A percentile compares a stretch with the other conserved stretches of the same genome.
Evolutionary conservation across 2,329 filamentous ascomycete species (phyloP).

Genomic region (Macrophomina phaseolina): DNA sequence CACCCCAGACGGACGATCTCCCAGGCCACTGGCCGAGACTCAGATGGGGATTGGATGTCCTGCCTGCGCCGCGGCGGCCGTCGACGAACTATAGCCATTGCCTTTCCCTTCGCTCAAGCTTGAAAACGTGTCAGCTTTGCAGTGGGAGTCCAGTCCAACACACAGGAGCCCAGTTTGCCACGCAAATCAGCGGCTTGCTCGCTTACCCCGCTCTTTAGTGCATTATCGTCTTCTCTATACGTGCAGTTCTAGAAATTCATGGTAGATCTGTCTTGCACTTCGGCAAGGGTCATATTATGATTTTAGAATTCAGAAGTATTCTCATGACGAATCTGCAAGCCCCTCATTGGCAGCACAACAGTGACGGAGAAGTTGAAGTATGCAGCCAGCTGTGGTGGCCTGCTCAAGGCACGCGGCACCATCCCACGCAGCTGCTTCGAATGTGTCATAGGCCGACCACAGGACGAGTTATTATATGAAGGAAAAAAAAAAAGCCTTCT

Average conservation of each 20-base stretch:
- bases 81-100: not conserved
- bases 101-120: not conserved
- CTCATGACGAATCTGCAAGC: not conserved
- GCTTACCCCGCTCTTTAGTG: not conserved
- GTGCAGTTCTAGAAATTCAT: not conserved
- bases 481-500: too few species aligned
- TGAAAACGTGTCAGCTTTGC: conserved; percentile 19
- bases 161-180: not conserved
- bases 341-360: too few species aligned
- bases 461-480: too few species aligned
- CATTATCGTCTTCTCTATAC: not conserved
- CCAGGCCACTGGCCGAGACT: not conserved
- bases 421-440: too few species aligned
- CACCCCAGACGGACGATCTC: not conserved
- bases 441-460: too few species aligned
- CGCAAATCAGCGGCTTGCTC: conserved; percentile 1
- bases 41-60: not conserved
- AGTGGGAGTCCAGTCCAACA: conserved; percentile 2
- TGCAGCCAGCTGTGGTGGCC: too few species aligned
- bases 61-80: not conserved
- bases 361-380: too few species aligned
- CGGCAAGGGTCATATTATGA: not conserved
- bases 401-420: too few species aligned
- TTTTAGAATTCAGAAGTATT: not conserved
- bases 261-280: not conserved